Base-by-base conservation (phyloP, 2,329 filamentous ascomycete species). In the Colletotrichum sp. region DNA sequence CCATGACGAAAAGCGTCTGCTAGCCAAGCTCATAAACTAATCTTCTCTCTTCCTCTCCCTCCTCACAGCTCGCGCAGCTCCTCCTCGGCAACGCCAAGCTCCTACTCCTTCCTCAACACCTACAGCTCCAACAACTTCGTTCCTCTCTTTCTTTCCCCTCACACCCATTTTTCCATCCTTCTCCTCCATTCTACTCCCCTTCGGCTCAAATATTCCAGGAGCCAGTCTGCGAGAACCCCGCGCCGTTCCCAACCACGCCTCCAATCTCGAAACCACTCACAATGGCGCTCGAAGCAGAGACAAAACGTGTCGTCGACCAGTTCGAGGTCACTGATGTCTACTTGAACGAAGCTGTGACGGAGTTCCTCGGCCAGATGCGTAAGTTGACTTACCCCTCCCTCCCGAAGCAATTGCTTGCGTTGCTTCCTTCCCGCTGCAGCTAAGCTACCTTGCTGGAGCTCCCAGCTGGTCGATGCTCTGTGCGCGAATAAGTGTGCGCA, bases 351-450 rank as follows among this genome's bases (percentile, higher is more conserved):
- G 95, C 93, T 79, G 96, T 98, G 77, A 89, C 92, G 78, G 96
- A 98, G 84, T 99, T 98, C 83, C 91, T 98, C 79, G 89, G 89
- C 77, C 93, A 99, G 87, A 96, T 98, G 93, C 89, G 94, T 90
- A 85, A 72, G 86, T 84, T 63, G 28, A 66, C 26, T 30, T 34
- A 24, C 26, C 71, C n/a, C 34, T 49, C 39, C 72, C 15, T 18
- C 67, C 44, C 68, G 8, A 28, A n/a, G 36, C 10, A 57, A 21
- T 24, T 15, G 32, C 44, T 59, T 36, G 62, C 8, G 1, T 49
- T 49, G n/a, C 44, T 21, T 49, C 44, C 44, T 21, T 21, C 44
- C 44, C 44, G n/a, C 44, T 21, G 44, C 44, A 49, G 44, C 59
- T 13, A 21, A n/a, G 30, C 28, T 21, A 21, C 24, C 3, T 44